Base-by-base conservation (phyloP, 139 green algal genomes). In the Desmodesmus armatus region DNA sequence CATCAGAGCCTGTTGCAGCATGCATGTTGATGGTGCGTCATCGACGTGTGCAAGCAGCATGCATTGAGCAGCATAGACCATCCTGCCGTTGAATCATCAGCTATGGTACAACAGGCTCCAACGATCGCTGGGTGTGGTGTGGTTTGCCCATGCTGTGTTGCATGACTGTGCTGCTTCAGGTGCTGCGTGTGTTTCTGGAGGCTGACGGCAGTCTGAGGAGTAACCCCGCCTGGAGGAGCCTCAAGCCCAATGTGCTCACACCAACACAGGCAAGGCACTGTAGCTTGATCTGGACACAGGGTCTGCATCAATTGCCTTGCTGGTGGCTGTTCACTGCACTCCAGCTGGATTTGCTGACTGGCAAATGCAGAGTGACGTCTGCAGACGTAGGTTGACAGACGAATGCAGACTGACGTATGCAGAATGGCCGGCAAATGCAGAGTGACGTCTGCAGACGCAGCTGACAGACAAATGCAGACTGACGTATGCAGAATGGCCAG, bases 151-250 rank as follows among this genome's bases (percentile, higher is more conserved):
- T n/a, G n/a, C n/a, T n/a, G n/a, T n/a, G n/a, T n/a, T n/a, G n/a
- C n/a, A 7, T 21, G 9, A 7, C 13, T 7, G 4, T 35, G 65
- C 65, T 43, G 65, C 29, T 51, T 29, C 66, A 85, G 80, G 80
- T 49, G 19, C 66, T 85, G 66, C 80, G 80, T 19, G 80, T 85
- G 65, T 85, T 77, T 9, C 40, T 86, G 35, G 80, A 86, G 39
- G 69, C 80, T 58, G 80, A 80, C 5, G 80, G 80, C 37, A 80
- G 53, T n/a, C 60, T 87, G 31, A 55, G 82, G 55, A 82, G 66
- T 43, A 51, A 74, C 69, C 82, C 82, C 2, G n/a, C 40, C n/a
- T 87, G 82, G 82, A 71, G 53, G 40, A 70, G 71, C 55, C 71
- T 87, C 13, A 82, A 76, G 58, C 82, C 82, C 29, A 49, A 31